Evolutionary conservation across 805 yeast genomes (phyloP).

Genomic region (Yueomyces sp.): DNA sequence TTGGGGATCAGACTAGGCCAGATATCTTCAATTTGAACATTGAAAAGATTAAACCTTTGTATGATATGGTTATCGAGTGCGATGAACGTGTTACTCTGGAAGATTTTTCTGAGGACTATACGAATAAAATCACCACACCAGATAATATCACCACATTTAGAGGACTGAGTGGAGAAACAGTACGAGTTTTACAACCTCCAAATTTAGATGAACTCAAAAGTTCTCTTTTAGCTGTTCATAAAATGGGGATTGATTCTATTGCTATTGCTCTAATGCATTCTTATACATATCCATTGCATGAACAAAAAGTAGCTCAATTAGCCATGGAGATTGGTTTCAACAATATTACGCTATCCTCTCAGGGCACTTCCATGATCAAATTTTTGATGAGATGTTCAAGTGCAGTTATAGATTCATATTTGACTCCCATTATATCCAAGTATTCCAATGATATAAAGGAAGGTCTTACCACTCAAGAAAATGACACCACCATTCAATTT

Average conservation of each 20-base stretch:
- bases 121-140: conserved; percentile 12
- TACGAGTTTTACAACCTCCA: conserved; percentile 42
- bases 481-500: conserved; percentile 48
- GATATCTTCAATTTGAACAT: conserved; percentile 75
- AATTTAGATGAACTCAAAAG: conserved; percentile 30
- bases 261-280: conserved; percentile 66
- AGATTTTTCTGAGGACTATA: conserved; percentile 66
- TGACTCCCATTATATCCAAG: conserved; percentile 63
- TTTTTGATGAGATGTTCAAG: conserved; percentile 65
- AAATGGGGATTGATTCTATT: conserved; percentile 49
- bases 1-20: conserved; percentile 90
- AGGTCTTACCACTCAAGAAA: conserved; percentile 32
- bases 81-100: conserved; percentile 86
- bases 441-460: conserved; percentile 47
- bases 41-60: conserved; percentile 55
- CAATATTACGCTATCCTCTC: conserved; percentile 54
- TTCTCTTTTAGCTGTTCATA: conserved; percentile 32
- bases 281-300: conserved; percentile 63
- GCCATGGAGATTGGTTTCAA: conserved; percentile 56
- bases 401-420: conserved; percentile 68
- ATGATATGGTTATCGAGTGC: conserved; percentile 65
- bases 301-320: conserved; percentile 39
- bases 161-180: conserved; percentile 60
- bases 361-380: conserved; percentile 69
- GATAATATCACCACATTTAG: conserved; percentile 25